Evolutionary conservation across 75 land plant species (phyloP).

Genomic region (Pseudotsuga menziesii): DNA sequence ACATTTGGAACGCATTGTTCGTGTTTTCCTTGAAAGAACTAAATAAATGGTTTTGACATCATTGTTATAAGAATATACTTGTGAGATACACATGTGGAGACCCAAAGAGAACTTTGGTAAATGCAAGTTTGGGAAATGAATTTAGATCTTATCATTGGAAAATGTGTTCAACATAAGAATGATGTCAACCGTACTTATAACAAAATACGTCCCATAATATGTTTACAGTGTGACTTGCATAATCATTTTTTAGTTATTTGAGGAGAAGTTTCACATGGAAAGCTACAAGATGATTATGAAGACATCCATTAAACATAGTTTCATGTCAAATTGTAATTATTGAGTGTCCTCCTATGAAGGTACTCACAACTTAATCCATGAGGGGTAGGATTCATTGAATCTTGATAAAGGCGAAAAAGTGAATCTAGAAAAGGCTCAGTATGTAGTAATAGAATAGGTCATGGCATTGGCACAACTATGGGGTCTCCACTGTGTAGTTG

Average conservation of each 20-base stretch:
- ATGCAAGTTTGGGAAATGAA: constrained; percentile 33
- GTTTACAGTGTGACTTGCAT: not conserved
- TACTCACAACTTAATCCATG: no score
- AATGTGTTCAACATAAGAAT: not conserved
- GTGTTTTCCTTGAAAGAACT: constrained; percentile 89
- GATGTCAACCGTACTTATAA: constrained; percentile 18
- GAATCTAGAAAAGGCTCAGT: no score
- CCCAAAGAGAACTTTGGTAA: constrained; percentile 7
- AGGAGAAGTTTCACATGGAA: not conserved
- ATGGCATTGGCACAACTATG: no score
- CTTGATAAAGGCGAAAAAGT: no score
- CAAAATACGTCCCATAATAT: not conserved
- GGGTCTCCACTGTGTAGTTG: no score
- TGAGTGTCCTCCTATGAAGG: no score
- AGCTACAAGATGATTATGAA: not conserved
- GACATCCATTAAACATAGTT: not conserved
- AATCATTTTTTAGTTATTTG: not conserved
- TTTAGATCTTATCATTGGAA: constrained; percentile 20
- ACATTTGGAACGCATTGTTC: constrained; percentile 90
- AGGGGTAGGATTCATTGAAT: no score
- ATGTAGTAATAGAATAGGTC: no score
- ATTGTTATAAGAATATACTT: constrained; percentile 23
- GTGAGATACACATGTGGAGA: not conserved
- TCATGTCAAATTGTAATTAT: no score
- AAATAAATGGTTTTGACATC: constrained; percentile 71